Base-by-base conservation (phyloP, 768 basidiomycete genomes). In the Sporobolomyces roseus region DNA sequence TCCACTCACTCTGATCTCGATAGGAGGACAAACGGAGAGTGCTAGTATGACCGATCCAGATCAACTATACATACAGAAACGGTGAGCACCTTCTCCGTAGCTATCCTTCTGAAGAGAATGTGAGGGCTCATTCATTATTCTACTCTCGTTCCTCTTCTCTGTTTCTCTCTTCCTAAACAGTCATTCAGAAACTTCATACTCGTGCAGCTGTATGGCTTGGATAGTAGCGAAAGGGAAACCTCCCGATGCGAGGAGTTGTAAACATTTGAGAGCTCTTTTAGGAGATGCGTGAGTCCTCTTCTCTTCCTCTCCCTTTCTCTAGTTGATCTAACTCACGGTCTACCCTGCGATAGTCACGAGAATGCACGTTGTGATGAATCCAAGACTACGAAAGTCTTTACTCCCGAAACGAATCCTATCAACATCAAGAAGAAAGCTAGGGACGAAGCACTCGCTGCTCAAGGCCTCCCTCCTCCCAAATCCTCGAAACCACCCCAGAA, bases 261-360 rank as follows among this genome's bases (percentile, higher is more conserved):
- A 72, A 61, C 71, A 72, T 38, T 33, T 72, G 5, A 50, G 67
- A 25, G 27, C 52, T 41, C 7, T 68, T 13, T 41, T 72, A 30
- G 71, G 71, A 17, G 71, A 72, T 49, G 63, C 51, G 71, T 72
- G 36, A 36, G 71, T 71, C 23, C 25, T 41, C 36, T 59, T 21
- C 35, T 25, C 45, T 19, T 35, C 43, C 21, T 33, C 36, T 43
- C 51, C 10, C 52, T 8, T 16, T 30, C 5, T 5, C 4, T 14
- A 43, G 8, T n/a, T 21, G 29, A 3, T 3, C 25, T 25, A 27
- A 25, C 32, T 25, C 14, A 4, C 49, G 2, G 12, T n/a, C 3
- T 36, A 16, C 6, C 35, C 23, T 21, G 9, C 30, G 7, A 17
- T 49, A 25, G 36, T 17, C 10, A 48, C 56, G 58, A 60, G 58